A percentile compares a stretch with the other conserved stretches of the same genome.
phyloP scores from a whole-genome alignment of 1,139 yeast species.

The Pichia sp. region DNA sequence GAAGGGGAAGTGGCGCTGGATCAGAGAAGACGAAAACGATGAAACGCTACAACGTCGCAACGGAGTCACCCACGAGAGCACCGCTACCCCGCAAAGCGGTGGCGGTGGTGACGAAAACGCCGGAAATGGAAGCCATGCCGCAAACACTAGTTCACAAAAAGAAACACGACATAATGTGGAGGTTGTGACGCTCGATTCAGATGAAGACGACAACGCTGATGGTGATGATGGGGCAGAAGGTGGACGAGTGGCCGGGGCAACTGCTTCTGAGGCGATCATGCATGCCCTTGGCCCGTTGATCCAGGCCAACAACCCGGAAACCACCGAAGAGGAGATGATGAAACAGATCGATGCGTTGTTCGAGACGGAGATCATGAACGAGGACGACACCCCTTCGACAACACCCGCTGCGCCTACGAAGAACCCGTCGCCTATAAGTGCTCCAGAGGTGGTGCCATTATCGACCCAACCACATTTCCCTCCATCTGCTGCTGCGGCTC shows the following conservation, averaged over 20 bases:
- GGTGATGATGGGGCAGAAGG: background rate
- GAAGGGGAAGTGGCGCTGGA: conserved; percentile 28
- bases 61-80: background rate
- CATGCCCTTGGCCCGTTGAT: background rate
- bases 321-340: conserved; percentile 10
- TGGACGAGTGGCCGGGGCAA: background rate
- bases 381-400: background rate
- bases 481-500: background rate
- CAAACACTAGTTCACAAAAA: background rate
- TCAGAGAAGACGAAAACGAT: conserved; percentile 15
- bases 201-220: conserved; percentile 13
- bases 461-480: background rate
- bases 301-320: background rate
- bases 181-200: conserved; percentile 17
- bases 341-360: conserved; percentile 12
- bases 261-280: background rate
- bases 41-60: background rate
- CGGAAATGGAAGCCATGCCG: background rate
- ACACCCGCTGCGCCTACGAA: background rate
- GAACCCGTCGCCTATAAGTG: background rate
- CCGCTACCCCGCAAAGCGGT: too few species aligned
- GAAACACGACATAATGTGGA: conserved; percentile 10
- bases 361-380: conserved; percentile 6
- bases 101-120: background rate
- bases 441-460: background rate